Conservation (phyloP, 2,329 filamentous ascomycete genomes). For the Colletotrichum aenigma region DNA sequence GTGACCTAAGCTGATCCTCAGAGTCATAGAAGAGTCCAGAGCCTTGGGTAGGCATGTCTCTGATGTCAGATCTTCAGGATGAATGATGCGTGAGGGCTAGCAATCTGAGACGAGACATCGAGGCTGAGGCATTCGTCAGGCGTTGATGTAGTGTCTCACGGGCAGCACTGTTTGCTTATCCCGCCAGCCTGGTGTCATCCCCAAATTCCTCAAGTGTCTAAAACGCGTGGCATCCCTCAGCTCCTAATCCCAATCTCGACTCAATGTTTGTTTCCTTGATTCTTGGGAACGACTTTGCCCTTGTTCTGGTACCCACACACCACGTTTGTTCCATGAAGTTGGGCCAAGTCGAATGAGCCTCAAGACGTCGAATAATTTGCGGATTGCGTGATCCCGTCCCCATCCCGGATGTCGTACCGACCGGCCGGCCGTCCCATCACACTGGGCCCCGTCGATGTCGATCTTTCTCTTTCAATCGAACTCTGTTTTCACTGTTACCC, state of each 20-base stretch:
- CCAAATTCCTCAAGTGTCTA: background rate
- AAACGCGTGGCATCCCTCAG: background rate
- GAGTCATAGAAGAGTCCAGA: background rate
- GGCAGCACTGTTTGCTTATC: background rate
- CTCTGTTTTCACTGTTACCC: background rate
- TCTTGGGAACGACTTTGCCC: background rate
- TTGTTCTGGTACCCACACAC: rapidly evolving
- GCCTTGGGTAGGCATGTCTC: background rate
- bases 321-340: background rate
- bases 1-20: background rate
- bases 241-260: background rate
- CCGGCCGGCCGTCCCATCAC: background rate
- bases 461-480: background rate
- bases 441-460: background rate
- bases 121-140: background rate
- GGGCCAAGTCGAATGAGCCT: background rate
- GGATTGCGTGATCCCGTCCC: slow-evolving; percentile 6
- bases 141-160: background rate
- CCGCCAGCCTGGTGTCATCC: background rate
- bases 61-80: background rate
- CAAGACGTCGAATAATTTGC: background rate
- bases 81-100: background rate
- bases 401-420: background rate
- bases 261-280: background rate
- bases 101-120: background rate